These are phyloP conservation scores for Colletotrichum tofieldiae DNA, from an alignment of 2,329 filamentous ascomycete genomes.

Conservation along the genomic window DNA sequence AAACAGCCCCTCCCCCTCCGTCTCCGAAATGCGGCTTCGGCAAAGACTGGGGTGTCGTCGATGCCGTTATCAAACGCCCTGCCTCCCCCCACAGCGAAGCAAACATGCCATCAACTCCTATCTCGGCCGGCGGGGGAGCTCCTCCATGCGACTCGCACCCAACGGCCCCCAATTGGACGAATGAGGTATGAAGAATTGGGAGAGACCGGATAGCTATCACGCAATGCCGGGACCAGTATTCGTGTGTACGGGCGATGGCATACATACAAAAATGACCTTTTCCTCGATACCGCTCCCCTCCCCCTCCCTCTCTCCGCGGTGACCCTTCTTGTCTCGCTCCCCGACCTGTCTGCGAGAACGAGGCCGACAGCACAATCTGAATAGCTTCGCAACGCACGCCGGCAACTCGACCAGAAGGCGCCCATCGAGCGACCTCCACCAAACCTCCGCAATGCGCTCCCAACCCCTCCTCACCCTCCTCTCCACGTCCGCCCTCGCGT, in stretches of 20 bases:
- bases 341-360: too few relatives aligned
- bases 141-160: background rate
- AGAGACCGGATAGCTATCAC: slow-evolving; percentile 18
- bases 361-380: background rate
- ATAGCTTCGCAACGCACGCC: background rate
- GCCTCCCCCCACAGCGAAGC: background rate
- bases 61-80: slow-evolving; percentile 5
- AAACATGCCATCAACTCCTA: slow-evolving; percentile 10
- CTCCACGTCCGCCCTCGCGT: background rate
- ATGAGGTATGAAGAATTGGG: background rate
- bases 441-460: slow-evolving; percentile 24
- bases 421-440: background rate
- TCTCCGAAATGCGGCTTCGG: slow-evolving; percentile 1
- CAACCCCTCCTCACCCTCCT: slow-evolving; percentile 17
- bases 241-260: slow-evolving; percentile 5
- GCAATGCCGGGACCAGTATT: slow-evolving; percentile 24
- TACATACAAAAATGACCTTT: slow-evolving; percentile 19
- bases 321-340: background rate
- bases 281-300: background rate
- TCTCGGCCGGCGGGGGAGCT: slow-evolving; percentile 24
- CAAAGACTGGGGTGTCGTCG: background rate
- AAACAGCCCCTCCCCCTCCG: background rate
- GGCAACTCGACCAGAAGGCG: background rate
- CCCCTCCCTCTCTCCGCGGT: background rate
- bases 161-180: background rate